phyloP scores from a whole-genome alignment of 2,329 filamentous ascomycete genomes.

The Acephala macrosclerotiorum region DNA sequence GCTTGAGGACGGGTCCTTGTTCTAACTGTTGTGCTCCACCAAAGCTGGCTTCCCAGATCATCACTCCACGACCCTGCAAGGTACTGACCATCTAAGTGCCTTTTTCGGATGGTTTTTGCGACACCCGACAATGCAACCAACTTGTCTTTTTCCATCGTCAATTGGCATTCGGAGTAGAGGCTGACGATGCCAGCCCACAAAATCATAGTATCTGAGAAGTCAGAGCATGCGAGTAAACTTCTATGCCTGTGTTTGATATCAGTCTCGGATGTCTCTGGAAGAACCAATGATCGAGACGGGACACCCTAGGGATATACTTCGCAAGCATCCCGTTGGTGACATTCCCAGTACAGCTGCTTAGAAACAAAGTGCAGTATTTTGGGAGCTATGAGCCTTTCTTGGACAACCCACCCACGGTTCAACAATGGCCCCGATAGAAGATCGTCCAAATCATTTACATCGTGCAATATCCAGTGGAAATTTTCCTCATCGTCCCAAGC shows the following conservation, averaged over 20 bases:
- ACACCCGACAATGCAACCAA: slow-evolving; percentile 16
- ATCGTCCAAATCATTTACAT: neutral
- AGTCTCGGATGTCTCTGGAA: neutral
- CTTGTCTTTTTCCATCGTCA: slow-evolving; percentile 15
- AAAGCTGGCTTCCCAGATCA: neutral
- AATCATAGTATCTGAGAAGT: neutral
- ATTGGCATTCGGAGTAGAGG: slow-evolving; percentile 6
- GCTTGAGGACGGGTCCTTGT: neutral
- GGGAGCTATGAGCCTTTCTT: slow-evolving; percentile 21
- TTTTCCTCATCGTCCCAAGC: slow-evolving; percentile 5
- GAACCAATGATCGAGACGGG: neutral
- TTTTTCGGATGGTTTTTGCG: neutral
- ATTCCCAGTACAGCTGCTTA: slow-evolving; percentile 28
- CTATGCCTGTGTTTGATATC: slow-evolving; percentile 6
- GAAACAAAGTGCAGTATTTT: slow-evolving; percentile 18
- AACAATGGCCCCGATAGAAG: slow-evolving; percentile 6
- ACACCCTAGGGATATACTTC: slow-evolving; percentile 13
- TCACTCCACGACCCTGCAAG: slow-evolving; percentile 6
- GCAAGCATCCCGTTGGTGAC: slow-evolving; percentile 54
- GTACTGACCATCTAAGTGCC: neutral
- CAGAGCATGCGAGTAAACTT: neutral
- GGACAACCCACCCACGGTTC: slow-evolving; percentile 27
- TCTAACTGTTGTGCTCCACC: neutral
- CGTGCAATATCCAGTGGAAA: neutral
- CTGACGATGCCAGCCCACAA: slow-evolving; percentile 5